These are phyloP conservation scores for Pleurotus sapidus DNA, from an alignment of 768 basidiomycete genomes.

Conservation along the genomic window DNA sequence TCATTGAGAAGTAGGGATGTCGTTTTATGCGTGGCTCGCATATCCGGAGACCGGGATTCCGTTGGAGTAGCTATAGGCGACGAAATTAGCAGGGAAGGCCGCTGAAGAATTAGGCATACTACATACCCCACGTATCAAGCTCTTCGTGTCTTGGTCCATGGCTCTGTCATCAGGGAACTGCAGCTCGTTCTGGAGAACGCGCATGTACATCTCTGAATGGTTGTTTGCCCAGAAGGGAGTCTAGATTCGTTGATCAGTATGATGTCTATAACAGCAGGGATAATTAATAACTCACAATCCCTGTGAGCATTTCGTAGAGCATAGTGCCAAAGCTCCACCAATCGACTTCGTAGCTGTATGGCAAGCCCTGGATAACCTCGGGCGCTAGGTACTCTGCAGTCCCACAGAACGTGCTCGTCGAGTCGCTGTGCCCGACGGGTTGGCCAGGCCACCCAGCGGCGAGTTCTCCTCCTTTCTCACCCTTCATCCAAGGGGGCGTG, in stretches of 20 bases:
- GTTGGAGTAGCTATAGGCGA: constrained; percentile 74
- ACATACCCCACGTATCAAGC: constrained; percentile 90
- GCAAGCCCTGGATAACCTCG: constrained; percentile 89
- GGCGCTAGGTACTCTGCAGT: constrained; percentile 98
- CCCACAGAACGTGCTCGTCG: constrained; percentile 88
- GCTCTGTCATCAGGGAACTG: constrained; percentile 86
- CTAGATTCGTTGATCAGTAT: constrained; percentile 30
- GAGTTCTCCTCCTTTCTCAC: constrained; percentile 51
- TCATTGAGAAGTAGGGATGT: constrained; percentile 94
- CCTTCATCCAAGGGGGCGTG: constrained; percentile 79
- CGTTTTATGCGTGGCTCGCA: constrained; percentile 92
- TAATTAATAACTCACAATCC: constrained; percentile 64
- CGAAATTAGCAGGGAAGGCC: constrained; percentile 3
- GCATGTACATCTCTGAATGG: constrained; percentile 92
- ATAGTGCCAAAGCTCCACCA: constrained; percentile 99
- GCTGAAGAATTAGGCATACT: background rate
- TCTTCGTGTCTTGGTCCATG: constrained; percentile 95
- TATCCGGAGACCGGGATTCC: constrained; percentile 87
- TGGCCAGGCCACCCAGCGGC: constrained; percentile 57
- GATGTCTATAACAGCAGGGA: constrained; percentile 7
- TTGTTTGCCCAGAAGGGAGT: constrained; percentile 93
- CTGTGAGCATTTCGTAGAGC: constrained; percentile 96
- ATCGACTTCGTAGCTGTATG: constrained; percentile 93
- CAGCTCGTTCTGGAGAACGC: constrained; percentile 87
- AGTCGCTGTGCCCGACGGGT: constrained; percentile 48